Percentiles rank a stretch among this genome's conserved stretches.
phyloP scores from a whole-genome alignment of 352 stramenopile species.

The Phytopythium delawarense region DNA sequence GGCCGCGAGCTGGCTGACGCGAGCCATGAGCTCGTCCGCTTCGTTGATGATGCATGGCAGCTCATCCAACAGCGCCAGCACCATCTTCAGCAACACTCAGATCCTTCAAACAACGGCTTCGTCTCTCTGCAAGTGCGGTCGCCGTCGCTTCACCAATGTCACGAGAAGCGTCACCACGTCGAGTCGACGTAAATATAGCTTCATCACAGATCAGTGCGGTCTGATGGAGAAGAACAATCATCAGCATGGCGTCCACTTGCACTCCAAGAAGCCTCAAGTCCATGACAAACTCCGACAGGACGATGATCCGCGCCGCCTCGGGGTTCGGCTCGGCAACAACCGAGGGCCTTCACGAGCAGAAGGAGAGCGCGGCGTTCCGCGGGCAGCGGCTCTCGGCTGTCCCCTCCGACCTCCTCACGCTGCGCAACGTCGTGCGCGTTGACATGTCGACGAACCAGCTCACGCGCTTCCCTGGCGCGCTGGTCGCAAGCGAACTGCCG shows the following conservation, averaged over 20 bases:
- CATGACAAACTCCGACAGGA: not conserved
- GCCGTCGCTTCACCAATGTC: not conserved
- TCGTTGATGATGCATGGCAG: conserved; percentile 58
- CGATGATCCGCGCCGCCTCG: not conserved
- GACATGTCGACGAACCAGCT: conserved; percentile 63
- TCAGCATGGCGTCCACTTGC: not conserved
- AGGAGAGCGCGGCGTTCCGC: conserved; percentile 34
- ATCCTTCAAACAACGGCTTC: not conserved
- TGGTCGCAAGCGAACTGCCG: conserved; percentile 35
- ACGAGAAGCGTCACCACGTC: too few relatives aligned
- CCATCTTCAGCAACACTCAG: conserved; percentile 18
- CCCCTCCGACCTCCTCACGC: conserved; percentile 43
- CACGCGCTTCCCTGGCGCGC: conserved; percentile 46
- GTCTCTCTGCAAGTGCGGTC: not conserved
- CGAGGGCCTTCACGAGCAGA: conserved; percentile 8
- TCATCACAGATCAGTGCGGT: not conserved
- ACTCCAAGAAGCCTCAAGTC: not conserved
- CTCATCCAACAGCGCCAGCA: conserved; percentile 53
- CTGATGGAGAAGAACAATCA: too few relatives aligned
- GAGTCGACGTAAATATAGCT: not conserved
- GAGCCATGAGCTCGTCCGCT: conserved; percentile 51
- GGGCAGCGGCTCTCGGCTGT: conserved; percentile 26
- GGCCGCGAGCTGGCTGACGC: conserved; percentile 27
- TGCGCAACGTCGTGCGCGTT: conserved; percentile 44
- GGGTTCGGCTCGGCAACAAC: not conserved